phyloP scores from a whole-genome alignment of 176 grass and related monocot genomes.

The Carex myosuroides region DNA sequence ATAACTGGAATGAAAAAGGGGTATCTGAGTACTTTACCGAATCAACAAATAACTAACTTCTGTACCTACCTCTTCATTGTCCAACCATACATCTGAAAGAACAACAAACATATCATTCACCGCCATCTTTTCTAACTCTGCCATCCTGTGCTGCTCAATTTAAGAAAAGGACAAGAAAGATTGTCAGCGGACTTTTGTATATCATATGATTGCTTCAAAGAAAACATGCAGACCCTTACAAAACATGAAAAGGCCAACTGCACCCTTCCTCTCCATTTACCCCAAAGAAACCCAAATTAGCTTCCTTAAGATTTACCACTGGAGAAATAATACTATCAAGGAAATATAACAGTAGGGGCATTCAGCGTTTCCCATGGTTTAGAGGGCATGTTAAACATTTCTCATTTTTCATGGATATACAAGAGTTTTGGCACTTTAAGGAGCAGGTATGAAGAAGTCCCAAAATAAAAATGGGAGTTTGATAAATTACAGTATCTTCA shows the following conservation, averaged over 20 bases:
- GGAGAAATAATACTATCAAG: neutral
- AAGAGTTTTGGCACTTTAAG: neutral
- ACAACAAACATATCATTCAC: constrained; percentile 97
- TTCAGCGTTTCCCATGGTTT: neutral
- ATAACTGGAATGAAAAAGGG: neutral
- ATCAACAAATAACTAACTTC: constrained; percentile 4
- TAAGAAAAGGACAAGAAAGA: constrained; percentile 24
- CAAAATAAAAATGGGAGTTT: neutral
- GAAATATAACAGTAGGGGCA: neutral
- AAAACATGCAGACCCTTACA: neutral
- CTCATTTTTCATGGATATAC: neutral
- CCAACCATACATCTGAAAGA: constrained; percentile 91
- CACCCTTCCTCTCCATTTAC: neutral
- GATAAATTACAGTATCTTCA: constrained; percentile 69
- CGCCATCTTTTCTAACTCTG: constrained; percentile 65
- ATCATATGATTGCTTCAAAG: neutral
- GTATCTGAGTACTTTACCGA: neutral
- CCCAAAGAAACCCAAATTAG: neutral
- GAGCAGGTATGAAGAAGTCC: neutral
- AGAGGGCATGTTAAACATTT: neutral
- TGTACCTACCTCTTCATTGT: constrained; percentile 68
- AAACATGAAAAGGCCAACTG: neutral
- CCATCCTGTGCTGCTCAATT: constrained; percentile 56
- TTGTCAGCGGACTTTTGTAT: constrained; percentile 3
- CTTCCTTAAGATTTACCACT: neutral